Base-by-base conservation (phyloP, 441 rosid genomes). In the Adansonia madagascariensis region DNA sequence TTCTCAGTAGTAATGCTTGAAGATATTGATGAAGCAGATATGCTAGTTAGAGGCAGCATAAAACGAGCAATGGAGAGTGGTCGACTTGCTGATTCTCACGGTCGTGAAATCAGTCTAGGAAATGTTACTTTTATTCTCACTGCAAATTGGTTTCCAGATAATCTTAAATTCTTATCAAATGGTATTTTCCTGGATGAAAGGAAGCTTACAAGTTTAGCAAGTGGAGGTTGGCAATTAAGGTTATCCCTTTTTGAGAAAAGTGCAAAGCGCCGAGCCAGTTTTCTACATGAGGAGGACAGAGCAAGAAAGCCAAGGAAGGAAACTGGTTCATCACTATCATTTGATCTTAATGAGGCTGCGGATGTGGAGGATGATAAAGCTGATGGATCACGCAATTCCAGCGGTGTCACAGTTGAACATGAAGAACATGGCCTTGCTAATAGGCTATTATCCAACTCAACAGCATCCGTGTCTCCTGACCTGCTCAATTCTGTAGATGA, bases 31-130 rank as follows among this genome's bases (percentile, higher is more conserved):
- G 94, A 94, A 81, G 95, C 97, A 1, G 95, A 95, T 84, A 35
- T 83, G 75, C 78, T 92, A 46, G 84, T 94, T 63, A 85, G 87
- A 39, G 92, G 90, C 73, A 95, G 89, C 83, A 88, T 95, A 67
- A 94, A 90, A 84, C 80, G 89, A 67, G 99, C 98, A 3, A 91
- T 95, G 90, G 97, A 95, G 79, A 84, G 92, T 75, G 99, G 99
- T 20, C 86, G 99, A 71, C 88, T 95, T 76, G 77, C 90, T 14
- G 97, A 95, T 86, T 91, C 99, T 43, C 83, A 92, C 76, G 98
- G 98, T 65, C 93, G 99, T 1, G 99, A 95, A 81, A 88, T 92
- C 77, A 95, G 95, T 82, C 89, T 95, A 24, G 97, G 97, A 24
- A 94, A 90, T 27, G 95, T 94, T 20, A 95, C 91, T 64, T 86